Evolutionary conservation across 1,139 yeast species (phyloP).

Genomic region (Saccharomyces hybrid): DNA sequence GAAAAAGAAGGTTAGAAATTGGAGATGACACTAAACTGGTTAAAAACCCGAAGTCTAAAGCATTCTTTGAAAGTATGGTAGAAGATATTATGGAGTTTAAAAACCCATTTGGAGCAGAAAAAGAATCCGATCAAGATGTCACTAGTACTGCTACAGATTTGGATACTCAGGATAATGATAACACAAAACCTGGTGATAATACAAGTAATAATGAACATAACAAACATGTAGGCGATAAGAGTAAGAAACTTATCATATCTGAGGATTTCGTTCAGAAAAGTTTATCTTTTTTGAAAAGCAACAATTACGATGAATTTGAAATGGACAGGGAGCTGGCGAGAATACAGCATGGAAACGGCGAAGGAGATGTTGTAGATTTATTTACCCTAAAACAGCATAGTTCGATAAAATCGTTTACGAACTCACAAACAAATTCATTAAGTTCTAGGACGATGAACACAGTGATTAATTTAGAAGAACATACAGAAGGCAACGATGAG

Average conservation of each 20-base stretch:
- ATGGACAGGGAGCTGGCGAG: conserved; percentile 33
- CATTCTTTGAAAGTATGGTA: conserved; percentile 67
- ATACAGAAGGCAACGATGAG: conserved; percentile 30
- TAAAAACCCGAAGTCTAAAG: conserved; percentile 52
- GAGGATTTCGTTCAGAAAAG: conserved; percentile 57
- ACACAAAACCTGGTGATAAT: conserved; percentile 10
- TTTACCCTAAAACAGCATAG: conserved; percentile 43
- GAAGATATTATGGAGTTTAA: conserved; percentile 36
- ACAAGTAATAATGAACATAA: conserved; percentile 6
- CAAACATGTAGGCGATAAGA: conserved; percentile 10
- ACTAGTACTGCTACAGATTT: conserved; percentile 12
- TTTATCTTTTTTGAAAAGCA: conserved; percentile 47
- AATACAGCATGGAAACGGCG: conserved; percentile 23
- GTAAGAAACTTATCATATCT: conserved; percentile 33
- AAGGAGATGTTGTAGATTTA: conserved; percentile 35
- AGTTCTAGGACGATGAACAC: conserved; percentile 7
- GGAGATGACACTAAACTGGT: conserved; percentile 44
- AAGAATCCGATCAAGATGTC: conserved; percentile 9
- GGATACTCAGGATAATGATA: conserved; percentile 17
- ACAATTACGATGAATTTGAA: conserved; percentile 35
- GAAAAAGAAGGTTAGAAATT: conserved; percentile 43
- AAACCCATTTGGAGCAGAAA: conserved; percentile 13
- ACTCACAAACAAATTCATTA: conserved; percentile 7
- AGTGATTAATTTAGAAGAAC: conserved; percentile 28
- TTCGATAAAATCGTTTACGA: conserved; percentile 27